Conservation (phyloP, 306 rosid genomes). For the Rosa persica region DNA sequence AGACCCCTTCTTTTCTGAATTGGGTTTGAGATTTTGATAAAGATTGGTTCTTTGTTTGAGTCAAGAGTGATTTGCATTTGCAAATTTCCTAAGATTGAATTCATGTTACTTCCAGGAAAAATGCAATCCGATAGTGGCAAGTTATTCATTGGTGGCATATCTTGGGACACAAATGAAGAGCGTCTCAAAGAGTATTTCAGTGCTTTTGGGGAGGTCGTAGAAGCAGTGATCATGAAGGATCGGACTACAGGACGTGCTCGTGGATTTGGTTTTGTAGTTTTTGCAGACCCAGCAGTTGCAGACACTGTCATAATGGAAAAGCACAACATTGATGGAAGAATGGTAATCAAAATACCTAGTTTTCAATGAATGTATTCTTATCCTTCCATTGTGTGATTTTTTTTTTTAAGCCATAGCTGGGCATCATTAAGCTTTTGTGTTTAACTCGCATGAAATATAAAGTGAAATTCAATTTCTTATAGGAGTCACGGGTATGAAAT, state of each 20-base stretch:
- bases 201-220: conserved; percentile 81
- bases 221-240: conserved; percentile 98
- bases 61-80: conserved; percentile 39
- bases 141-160: conserved; percentile 89
- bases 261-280: conserved; percentile 91
- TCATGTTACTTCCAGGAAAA: conserved; percentile 31
- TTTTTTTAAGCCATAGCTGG: conserved; percentile 16
- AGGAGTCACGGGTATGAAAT: conserved; percentile 19
- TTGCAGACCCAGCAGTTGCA: conserved; percentile 80
- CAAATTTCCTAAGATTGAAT: not conserved
- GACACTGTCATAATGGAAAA: conserved; percentile 77
- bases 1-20: conserved; percentile 13
- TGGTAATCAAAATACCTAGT: conserved; percentile 47
- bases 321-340: conserved; percentile 91
- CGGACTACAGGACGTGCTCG: conserved; percentile 98
- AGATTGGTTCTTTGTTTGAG: conserved; percentile 14
- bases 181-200: conserved; percentile 89
- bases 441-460: conserved; percentile 18
- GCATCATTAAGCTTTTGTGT: conserved; percentile 27
- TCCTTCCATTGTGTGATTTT: conserved; percentile 6
- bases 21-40: conserved; percentile 23
- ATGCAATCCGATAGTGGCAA: conserved; percentile 81
- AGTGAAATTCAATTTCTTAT: not conserved
- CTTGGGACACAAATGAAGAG: conserved; percentile 98
- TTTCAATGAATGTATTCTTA: not conserved